Evolutionary conservation across 805 yeast species (phyloP).

Genomic region (Diddensiella santjacobensis): DNA sequence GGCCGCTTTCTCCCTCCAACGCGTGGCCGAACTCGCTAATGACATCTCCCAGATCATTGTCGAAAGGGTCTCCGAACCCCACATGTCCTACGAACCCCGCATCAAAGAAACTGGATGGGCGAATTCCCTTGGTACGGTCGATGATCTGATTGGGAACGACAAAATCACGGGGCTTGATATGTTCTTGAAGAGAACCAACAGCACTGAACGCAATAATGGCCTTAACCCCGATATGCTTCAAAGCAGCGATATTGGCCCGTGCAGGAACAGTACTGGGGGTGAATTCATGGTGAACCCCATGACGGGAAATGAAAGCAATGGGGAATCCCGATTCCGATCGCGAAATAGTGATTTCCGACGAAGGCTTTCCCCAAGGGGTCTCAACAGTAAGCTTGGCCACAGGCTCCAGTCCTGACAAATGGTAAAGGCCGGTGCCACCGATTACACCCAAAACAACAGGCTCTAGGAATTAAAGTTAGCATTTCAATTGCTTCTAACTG

Average conservation of each 20-base stretch:
- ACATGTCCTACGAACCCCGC: constrained; percentile 96
- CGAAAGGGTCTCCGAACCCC: constrained; percentile 96
- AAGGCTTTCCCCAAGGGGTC: constrained; percentile 98
- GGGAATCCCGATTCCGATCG: constrained; percentile 71
- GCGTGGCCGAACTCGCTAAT: constrained; percentile 57
- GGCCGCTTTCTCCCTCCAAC: constrained; percentile 46
- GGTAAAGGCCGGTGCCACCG: constrained; percentile 98
- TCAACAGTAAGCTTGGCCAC: constrained; percentile 77
- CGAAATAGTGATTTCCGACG: constrained; percentile 90
- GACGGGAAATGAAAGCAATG: constrained; percentile 92
- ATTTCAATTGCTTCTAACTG: background rate
- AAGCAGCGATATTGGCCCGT: constrained; percentile 92
- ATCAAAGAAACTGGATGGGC: constrained; percentile 86
- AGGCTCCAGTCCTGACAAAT: constrained; percentile 73
- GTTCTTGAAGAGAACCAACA: constrained; percentile 88
- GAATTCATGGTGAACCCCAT: constrained; percentile 84
- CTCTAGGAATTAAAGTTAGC: constrained; percentile 32
- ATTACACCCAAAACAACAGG: constrained; percentile 82
- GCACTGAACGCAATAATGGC: constrained; percentile 92
- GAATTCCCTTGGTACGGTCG: constrained; percentile 93
- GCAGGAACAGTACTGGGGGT: constrained; percentile 91
- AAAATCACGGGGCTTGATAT: constrained; percentile 90
- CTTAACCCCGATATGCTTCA: constrained; percentile 80
- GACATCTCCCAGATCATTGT: constrained; percentile 61
- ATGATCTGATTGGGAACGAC: constrained; percentile 95